phyloP scores from a whole-genome alignment of 495 filamentous ascomycete species.

The Platismatia glauca region DNA sequence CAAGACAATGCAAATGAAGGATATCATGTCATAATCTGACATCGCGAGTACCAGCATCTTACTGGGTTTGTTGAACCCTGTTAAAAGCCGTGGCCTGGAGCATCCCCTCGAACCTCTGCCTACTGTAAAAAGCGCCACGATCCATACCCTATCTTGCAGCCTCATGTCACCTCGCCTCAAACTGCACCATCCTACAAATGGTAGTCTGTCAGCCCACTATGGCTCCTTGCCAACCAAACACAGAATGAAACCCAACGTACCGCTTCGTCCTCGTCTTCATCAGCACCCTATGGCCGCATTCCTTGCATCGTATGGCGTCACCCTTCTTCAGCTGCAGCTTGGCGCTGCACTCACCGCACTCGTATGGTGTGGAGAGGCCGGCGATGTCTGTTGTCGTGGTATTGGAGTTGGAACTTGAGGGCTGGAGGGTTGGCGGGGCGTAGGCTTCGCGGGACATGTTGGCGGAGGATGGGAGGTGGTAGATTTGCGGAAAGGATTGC shows the following conservation, averaged over 20 bases:
- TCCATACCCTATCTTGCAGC: not conserved
- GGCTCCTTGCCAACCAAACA: not conserved
- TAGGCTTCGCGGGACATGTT: constrained; percentile 55
- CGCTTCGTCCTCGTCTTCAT: constrained; percentile 98
- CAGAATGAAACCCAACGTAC: constrained; percentile 41
- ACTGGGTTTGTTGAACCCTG: not conserved
- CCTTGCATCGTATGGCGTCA: constrained; percentile 87
- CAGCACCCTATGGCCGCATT: constrained; percentile 90
- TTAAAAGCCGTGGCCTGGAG: not conserved
- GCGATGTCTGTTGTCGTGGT: constrained; percentile 11
- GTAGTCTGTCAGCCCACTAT: not conserved
- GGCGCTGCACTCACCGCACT: constrained; percentile 86
- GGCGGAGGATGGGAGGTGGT: too few relatives aligned
- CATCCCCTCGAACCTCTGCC: not conserved
- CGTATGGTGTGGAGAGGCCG: constrained; percentile 45
- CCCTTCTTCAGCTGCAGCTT: constrained; percentile 72
- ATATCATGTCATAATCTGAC: too few relatives aligned
- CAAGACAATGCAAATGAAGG: not conserved
- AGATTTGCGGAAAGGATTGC: too few relatives aligned
- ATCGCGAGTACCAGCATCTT: too few relatives aligned
- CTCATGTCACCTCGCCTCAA: constrained; percentile 68
- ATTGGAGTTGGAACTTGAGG: constrained; percentile 15
- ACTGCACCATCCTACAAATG: constrained; percentile 76
- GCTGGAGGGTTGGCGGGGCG: constrained; percentile 41
- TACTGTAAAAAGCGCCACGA: too few relatives aligned